Base-by-base conservation (phyloP, 768 basidiomycete species). In the Mycena pura region DNA sequence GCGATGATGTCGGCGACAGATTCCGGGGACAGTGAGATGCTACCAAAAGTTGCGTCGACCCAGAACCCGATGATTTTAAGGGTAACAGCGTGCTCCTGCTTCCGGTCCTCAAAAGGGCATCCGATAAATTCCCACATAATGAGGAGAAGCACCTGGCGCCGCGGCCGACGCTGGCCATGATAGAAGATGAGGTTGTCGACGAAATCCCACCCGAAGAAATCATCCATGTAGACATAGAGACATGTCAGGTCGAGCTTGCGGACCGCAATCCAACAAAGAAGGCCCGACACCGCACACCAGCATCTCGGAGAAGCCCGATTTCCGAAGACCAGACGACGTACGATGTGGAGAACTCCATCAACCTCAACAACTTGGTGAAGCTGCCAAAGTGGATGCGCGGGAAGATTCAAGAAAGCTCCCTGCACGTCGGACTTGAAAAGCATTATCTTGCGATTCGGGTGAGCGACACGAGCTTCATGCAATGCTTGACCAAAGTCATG, bases 371-470 rank as follows among this genome's bases (percentile, higher is more conserved):
- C 63, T 46, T 78, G 77, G n/a, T 62, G 57, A 0, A 76, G 39
- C 43, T 79, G 76, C 70, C 71, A 79, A 19, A 74, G 8, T 8
- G 74, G 76, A 50, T 77, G 72, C 4, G 66, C 66, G 5, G 74
- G 74, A 0, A 76, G 62, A 39, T 66, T 74, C 4, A 71, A 69
- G 50, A 74, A 79, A 0, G 76, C 76, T 6, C 65, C 60, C 1
- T 68, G 31, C 5, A 77, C 68, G 39, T 77, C 70, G 7, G 66
- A 66, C 43, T 76, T 77, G 55, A 66, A 74, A 11, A 65, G 54
- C n/a, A 69, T 48, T 6, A 72, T 15, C 0, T 34, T 8, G 0
- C 39, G n/a, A 1, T 31, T 28, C 1, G 68, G 66, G 45, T 66
- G 14, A 1, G 45, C 14, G 2, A 21, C 7, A 10, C 24, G 27